A percentile compares a stretch with the other conserved stretches of the same genome.
These are phyloP conservation scores for Tylopilus sp. DNA, from an alignment of 768 basidiomycete species.

Conservation along the genomic window DNA sequence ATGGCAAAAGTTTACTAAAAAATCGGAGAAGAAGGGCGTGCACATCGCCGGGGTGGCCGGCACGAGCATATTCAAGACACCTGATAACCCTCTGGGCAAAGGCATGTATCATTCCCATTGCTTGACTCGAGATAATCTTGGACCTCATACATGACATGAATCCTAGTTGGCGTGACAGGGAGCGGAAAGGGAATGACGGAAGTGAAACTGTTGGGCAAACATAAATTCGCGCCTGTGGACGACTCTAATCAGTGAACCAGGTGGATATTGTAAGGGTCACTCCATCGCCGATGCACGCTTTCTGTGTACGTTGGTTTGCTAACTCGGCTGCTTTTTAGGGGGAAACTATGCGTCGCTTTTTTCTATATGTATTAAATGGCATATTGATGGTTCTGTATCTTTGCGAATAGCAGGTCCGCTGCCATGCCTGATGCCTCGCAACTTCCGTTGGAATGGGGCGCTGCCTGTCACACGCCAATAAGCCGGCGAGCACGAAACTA, in stretches of 20 bases:
- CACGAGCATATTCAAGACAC: conserved; percentile 92
- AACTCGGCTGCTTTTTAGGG: conserved; percentile 10
- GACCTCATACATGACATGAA: conserved; percentile 16
- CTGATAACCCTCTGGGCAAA: conserved; percentile 84
- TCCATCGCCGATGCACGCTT: neutral
- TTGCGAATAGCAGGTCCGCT: conserved; percentile 26
- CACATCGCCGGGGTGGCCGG: conserved; percentile 86
- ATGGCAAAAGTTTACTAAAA: conserved; percentile 96
- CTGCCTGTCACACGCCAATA: conserved; percentile 14
- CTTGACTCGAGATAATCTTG: neutral
- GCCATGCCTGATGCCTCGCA: conserved; percentile 9
- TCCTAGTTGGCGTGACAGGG: conserved; percentile 83
- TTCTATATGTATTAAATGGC: conserved; percentile 24
- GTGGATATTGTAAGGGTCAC: conserved; percentile 6
- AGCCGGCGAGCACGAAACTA: conserved; percentile 14
- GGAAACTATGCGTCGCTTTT: conserved; percentile 14
- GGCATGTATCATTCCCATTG: conserved; percentile 46
- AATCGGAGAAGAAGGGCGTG: conserved; percentile 88
- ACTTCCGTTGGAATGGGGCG: conserved; percentile 6
- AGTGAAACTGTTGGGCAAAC: conserved; percentile 61
- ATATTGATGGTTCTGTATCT: conserved; percentile 23
- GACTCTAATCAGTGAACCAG: conserved; percentile 37
- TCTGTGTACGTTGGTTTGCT: conserved; percentile 4
- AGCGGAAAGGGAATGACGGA: conserved; percentile 90
- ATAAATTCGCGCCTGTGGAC: conserved; percentile 61